phyloP scores from a whole-genome alignment of 345 rosid species.

The Anastatica hierochuntica region DNA sequence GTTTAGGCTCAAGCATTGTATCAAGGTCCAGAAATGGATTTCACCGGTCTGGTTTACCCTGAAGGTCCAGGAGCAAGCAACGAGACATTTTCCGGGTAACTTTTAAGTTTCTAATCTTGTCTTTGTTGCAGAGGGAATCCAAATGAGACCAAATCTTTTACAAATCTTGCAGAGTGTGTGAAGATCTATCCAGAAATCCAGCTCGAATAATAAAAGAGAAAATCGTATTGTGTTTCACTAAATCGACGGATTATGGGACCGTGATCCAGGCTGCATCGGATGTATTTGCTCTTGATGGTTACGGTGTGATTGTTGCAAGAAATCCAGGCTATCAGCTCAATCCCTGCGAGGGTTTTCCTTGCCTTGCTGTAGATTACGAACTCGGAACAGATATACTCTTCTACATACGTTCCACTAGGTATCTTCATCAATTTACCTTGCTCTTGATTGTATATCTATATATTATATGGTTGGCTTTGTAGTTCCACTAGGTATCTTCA shows the following conservation, averaged over 20 bases:
- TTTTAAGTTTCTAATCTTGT: background rate
- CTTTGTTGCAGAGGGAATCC: background rate
- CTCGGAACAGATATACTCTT: conserved; percentile 29
- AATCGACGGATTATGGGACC: background rate
- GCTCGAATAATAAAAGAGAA: conserved; percentile 19
- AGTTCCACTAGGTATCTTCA: conserved; percentile 19
- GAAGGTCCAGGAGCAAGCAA: conserved; percentile 15
- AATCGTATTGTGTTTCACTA: conserved; percentile 30
- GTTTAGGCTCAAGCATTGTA: conserved; percentile 27
- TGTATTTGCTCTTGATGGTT: conserved; percentile 27
- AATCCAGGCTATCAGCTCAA: conserved; percentile 17
- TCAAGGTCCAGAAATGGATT: conserved; percentile 22
- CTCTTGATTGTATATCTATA: too few relatives aligned
- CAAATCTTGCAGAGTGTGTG: conserved; percentile 16
- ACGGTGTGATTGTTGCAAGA: conserved; percentile 32
- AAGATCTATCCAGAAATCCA: background rate
- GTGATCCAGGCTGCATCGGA: conserved; percentile 11
- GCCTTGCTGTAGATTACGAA: conserved; percentile 26
- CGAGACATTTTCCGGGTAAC: conserved; percentile 11
- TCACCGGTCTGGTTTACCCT: conserved; percentile 30
- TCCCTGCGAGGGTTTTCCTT: conserved; percentile 29
- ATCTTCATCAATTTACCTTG: background rate
- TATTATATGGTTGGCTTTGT: too few relatives aligned
- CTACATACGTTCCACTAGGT: conserved; percentile 31
- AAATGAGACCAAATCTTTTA: too few relatives aligned